phyloP scores from a whole-genome alignment of 495 filamentous ascomycete genomes.

The Immersiella caudata region DNA sequence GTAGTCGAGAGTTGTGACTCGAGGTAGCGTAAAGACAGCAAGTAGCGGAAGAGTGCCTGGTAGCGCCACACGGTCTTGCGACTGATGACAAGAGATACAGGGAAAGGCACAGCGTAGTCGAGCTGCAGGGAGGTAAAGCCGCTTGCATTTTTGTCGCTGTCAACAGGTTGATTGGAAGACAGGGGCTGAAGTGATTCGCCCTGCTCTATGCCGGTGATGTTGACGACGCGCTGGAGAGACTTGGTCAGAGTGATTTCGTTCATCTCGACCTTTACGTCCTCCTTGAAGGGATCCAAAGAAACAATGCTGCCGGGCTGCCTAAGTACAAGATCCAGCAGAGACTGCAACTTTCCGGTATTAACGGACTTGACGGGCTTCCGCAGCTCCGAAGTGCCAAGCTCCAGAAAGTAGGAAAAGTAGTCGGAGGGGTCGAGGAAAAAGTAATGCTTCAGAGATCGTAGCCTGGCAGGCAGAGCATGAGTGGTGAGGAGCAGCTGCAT shows the following conservation, averaged over 20 bases:
- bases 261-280: constrained; percentile 96
- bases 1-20: constrained; percentile 80
- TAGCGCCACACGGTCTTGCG: constrained; percentile 95
- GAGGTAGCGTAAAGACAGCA: constrained; percentile 83
- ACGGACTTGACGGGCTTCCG: constrained; percentile 84
- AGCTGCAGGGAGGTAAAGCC: constrained; percentile 92
- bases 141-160: constrained; percentile 81
- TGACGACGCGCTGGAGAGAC: constrained; percentile 93
- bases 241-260: constrained; percentile 91
- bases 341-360: constrained; percentile 91
- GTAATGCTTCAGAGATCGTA: constrained; percentile 94
- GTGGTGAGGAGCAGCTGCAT: constrained; percentile 89
- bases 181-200: constrained; percentile 66
- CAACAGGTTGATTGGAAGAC: constrained; percentile 51
- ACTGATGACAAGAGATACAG: constrained; percentile 93
- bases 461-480: constrained; percentile 81
- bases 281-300: constrained; percentile 93
- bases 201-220: constrained; percentile 89
- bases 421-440: constrained; percentile 98
- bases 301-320: constrained; percentile 94
- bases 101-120: constrained; percentile 93
- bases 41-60: constrained; percentile 92
- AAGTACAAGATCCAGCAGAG: constrained; percentile 88
- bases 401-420: constrained; percentile 96
- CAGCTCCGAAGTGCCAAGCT: constrained; percentile 83